Base-by-base conservation (phyloP, 1,284 basidiomycete species). In the Leccinum insigne region DNA sequence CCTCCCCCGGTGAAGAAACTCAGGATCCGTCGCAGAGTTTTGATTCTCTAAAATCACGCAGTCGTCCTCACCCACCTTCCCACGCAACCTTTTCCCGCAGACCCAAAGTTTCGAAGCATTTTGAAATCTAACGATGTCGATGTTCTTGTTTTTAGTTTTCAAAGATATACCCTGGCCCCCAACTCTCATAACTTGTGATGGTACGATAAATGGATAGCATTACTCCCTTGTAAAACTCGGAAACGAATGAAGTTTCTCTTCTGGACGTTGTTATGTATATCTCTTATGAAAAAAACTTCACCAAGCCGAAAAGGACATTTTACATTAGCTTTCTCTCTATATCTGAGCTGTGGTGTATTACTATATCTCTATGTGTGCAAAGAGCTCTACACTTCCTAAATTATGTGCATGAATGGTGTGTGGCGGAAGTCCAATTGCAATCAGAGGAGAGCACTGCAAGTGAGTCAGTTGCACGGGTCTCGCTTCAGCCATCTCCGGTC, bases 1-100 rank as follows among this genome's bases (percentile, higher is more conserved):
- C 21, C 5, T 49, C 68, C 68, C 9, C 71, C 72, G 0, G 76
- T 76, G 49, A 71, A 70, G 71, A 75, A 78, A 58, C 74, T 63
- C 65, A 76, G 66, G 64, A 78, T 77, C 32, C 76, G 71, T 67
- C 74, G 75, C 67, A 77, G 66, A 35, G 76, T 76, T 16, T 21
- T 70, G 32, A 75, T 75, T 54, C 70, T 75, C 29, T 75, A 58
- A 57, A n/a, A n/a, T n/a, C 49, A 52, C 11, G 47, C 49, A 75
- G 8, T n/a, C 5, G 13, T 58, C 16, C 18, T 49, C 18, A 7
- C 47, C 32, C 18, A 16, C 32, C 35, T 64, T 54, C 16, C 9
- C 40, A 49, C 47, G n/a, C n/a, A 47, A 49, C n/a, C 8, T 47
- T 5, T 21, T 40, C 10, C 5, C 18, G n/a, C 21, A 42, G 14